Evolutionary conservation across 1,284 basidiomycete species (phyloP), one percentile per base, ranked within the genome.

Genomic region (Grifola frondosa): DNA sequence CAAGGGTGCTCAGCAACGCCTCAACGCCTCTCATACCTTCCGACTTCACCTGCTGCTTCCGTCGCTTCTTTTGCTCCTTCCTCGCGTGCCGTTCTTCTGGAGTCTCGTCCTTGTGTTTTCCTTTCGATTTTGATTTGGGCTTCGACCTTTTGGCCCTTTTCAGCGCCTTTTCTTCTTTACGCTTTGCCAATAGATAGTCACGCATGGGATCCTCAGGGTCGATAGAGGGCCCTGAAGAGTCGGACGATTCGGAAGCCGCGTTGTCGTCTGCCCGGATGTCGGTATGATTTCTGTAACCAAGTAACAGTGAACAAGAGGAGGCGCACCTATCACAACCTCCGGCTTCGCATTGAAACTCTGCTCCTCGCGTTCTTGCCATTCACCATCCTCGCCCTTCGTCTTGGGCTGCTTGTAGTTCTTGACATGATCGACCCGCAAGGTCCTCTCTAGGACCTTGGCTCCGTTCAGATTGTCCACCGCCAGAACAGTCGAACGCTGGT

Each of bases 381-480:
- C 90, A 2, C 96, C 97, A 23, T 94, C 85, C 47, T 86, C 91
- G 41, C 82, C 84, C 59, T 88, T 89, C 40, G 70, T 64, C 59
- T 84, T 89, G 8, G 86, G 80, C 60, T 97, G 94, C 61, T 91
- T 93, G 69, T 98, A 99, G 56, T 91, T 81, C 61, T 85, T 86
- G 48, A 96, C 93, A 63, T 99, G 97, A 60, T 99, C 97, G 34
- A 97, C 94, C 19, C 93, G 81, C 34, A 97, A 67, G 4, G 84
- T 96, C 56, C 85, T 77, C 6, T 89, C 92, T 21, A 97, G 70
- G 30, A 99, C 87, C 53, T 84, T 81, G 30, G 93, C 88, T 24
- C 97, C 97, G 61, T 97, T 98, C 66, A 99, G 79, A 69, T 99
- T 99, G 71, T 99, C 97, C 51, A 99, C 96, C 5, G 97, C 97